Percentiles rank a stretch among this genome's conserved stretches.
phyloP scores from a whole-genome alignment of 352 stramenopile genomes.

The Globisporangium alternatum region DNA sequence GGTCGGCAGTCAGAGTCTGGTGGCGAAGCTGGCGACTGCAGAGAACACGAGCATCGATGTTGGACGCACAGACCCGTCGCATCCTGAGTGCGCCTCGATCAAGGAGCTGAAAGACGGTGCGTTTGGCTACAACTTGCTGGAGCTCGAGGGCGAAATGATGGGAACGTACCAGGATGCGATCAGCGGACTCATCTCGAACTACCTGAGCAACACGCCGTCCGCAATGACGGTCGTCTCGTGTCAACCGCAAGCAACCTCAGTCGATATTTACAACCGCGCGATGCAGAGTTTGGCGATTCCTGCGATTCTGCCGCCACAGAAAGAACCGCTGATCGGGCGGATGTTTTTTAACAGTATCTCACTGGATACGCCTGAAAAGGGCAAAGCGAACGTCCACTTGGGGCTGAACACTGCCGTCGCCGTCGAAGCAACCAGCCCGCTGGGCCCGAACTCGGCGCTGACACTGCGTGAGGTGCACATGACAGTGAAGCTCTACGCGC shows the following conservation, averaged over 20 bases:
- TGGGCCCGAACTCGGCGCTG: constrained; percentile 57
- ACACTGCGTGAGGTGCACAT: constrained; percentile 59
- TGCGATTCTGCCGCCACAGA: constrained; percentile 54
- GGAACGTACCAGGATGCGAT: constrained; percentile 56
- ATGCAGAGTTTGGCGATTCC: constrained; percentile 73
- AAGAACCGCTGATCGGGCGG: constrained; percentile 50
- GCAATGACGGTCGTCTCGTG: constrained; percentile 64
- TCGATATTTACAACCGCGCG: constrained; percentile 67
- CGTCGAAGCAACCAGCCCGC: constrained; percentile 66
- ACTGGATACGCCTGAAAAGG: constrained; percentile 40
- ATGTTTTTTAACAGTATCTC: constrained; percentile 68
- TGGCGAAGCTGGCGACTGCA: constrained; percentile 50
- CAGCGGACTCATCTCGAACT: constrained; percentile 75
- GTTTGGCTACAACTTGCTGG: constrained; percentile 67
- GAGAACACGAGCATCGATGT: constrained; percentile 40
- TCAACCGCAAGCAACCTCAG: constrained; percentile 47
- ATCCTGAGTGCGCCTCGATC: constrained; percentile 51
- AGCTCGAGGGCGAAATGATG: constrained; percentile 67
- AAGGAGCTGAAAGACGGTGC: constrained; percentile 25
- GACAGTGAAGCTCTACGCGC: constrained; percentile 47
- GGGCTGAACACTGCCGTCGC: constrained; percentile 46
- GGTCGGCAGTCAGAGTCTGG: constrained; percentile 32
- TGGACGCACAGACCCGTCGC: constrained; percentile 38
- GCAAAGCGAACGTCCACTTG: constrained; percentile 43
- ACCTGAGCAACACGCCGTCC: constrained; percentile 56